These are phyloP conservation scores for Actinidia arguta DNA, from an alignment of 179 eudicot species.

Conservation along the genomic window DNA sequence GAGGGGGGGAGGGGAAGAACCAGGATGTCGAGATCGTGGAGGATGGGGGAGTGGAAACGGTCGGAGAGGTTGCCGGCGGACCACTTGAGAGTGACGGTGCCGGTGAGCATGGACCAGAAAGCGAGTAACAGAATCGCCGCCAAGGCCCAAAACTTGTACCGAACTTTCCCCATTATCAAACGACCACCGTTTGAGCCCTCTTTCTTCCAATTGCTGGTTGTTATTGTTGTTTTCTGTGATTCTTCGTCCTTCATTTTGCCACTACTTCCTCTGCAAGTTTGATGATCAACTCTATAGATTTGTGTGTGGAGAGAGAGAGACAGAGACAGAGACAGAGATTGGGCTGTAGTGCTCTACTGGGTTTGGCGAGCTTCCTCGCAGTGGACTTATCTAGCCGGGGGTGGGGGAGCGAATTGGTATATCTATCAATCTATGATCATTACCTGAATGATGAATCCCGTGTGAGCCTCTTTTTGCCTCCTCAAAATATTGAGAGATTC, in stretches of 20 bases:
- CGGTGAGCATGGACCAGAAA: constrained; percentile 68
- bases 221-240: neutral
- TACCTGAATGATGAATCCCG: too few species aligned
- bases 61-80: constrained; percentile 38
- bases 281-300: too few species aligned
- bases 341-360: neutral
- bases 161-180: constrained; percentile 33
- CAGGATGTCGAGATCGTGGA: constrained; percentile 54
- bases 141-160: constrained; percentile 59
- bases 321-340: neutral
- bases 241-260: constrained; percentile 23
- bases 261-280: neutral
- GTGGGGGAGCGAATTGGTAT: too few species aligned
- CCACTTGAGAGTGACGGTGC: constrained; percentile 63
- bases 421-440: too few species aligned
- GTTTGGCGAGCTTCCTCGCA: neutral
- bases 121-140: constrained; percentile 52
- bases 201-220: constrained; percentile 20
- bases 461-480: too few species aligned
- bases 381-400: too few species aligned
- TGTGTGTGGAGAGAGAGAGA: neutral
- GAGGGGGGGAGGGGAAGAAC: constrained; percentile 20
- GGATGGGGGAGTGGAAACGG: constrained; percentile 33
- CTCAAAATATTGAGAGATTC: too few species aligned
- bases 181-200: constrained; percentile 14